Conservation (phyloP, 2,329 filamentous ascomycete genomes). For the Lachnellula willkommii region DNA sequence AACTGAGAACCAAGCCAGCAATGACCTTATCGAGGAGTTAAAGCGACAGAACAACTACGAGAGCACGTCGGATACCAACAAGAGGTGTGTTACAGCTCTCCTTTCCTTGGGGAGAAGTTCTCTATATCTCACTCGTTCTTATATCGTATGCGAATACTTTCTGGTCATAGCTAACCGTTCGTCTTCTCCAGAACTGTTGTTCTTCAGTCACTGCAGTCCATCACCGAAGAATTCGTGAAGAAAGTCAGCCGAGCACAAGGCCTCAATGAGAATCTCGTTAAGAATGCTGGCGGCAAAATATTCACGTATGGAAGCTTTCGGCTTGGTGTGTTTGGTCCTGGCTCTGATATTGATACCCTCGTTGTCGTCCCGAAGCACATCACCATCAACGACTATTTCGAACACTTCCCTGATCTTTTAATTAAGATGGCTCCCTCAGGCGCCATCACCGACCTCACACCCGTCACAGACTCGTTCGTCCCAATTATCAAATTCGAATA, state of each 20-base stretch:
- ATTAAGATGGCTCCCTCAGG: constrained; percentile 68
- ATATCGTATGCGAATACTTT: background rate
- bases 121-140: background rate
- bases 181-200: constrained; percentile 48
- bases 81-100: constrained; percentile 51
- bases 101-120: background rate
- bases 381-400: constrained; percentile 84
- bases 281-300: constrained; percentile 83
- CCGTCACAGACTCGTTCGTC: constrained; percentile 85
- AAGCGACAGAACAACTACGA: constrained; percentile 91
- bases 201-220: constrained; percentile 68
- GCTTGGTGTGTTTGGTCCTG: constrained; percentile 87
- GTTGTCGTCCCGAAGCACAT: constrained; percentile 89
- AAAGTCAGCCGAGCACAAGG: constrained; percentile 55
- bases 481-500: constrained; percentile 98
- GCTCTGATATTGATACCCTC: constrained; percentile 96
- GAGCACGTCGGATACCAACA: constrained; percentile 72
- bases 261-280: constrained; percentile 69
- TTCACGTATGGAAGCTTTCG: constrained; percentile 96
- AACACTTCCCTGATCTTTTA: constrained; percentile 76
- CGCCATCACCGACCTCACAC: constrained; percentile 78
- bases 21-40: constrained; percentile 75
- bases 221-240: constrained; percentile 82
- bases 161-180: constrained; percentile 6
- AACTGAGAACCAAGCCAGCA: constrained; percentile 69